Evolutionary conservation across 2,329 filamentous ascomycete genomes (phyloP).

Genomic region (Talaromyces sp.): DNA sequence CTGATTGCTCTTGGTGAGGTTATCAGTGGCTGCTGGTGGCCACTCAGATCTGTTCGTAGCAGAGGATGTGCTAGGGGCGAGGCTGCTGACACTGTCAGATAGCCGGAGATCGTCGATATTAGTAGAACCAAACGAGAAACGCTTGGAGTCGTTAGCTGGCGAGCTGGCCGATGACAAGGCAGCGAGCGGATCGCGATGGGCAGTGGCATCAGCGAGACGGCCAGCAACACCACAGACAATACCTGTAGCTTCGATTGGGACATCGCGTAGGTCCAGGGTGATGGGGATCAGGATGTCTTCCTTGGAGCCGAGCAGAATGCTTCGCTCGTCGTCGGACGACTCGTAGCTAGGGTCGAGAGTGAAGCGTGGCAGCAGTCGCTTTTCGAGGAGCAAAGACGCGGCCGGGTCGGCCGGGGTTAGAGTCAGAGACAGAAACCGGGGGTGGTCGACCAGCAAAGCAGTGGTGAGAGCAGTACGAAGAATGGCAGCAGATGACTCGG

Average conservation of each 20-base stretch:
- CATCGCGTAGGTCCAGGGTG: conserved; percentile 72
- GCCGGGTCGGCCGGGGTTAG: conserved; percentile 40
- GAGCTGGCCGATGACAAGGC: conserved; percentile 15
- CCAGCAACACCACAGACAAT: conserved; percentile 94
- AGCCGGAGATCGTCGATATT: conserved; percentile 13
- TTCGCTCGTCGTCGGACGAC: conserved; percentile 42
- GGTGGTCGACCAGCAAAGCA: conserved; percentile 31
- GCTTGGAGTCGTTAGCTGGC: conserved; percentile 11
- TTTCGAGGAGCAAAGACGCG: conserved; percentile 41
- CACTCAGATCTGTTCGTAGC: conserved; percentile 1
- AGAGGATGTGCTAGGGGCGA: conserved; percentile 10
- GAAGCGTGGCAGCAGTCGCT: conserved; percentile 57
- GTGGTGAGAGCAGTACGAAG: conserved; percentile 34
- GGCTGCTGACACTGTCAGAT: conserved; percentile 10
- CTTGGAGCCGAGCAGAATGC: conserved; percentile 69
- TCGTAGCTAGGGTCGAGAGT: conserved; percentile 49
- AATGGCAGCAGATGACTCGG: conserved; percentile 31
- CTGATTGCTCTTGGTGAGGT: not conserved
- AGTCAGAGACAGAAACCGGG: conserved; percentile 46
- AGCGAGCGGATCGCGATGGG: conserved; percentile 30
- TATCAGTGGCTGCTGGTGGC: not conserved
- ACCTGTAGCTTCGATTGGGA: conserved; percentile 83
- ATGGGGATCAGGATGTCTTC: conserved; percentile 71
- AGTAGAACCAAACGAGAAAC: conserved; percentile 13
- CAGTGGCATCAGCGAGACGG: conserved; percentile 66